phyloP scores from a whole-genome alignment of 2,329 filamentous ascomycete genomes.

The Beauveria pseudobassiana region DNA sequence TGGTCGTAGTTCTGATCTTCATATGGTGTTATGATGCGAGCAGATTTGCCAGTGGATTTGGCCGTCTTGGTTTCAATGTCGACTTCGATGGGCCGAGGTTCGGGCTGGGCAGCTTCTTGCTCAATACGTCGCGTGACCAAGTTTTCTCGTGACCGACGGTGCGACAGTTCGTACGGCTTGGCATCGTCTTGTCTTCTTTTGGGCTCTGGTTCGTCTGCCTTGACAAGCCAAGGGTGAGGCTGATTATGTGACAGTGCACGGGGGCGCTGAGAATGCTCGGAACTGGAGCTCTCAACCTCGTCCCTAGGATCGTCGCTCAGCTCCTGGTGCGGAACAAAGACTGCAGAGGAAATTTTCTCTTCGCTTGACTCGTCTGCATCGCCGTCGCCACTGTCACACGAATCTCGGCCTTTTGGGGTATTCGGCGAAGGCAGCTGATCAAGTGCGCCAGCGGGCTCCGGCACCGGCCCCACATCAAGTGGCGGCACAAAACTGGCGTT shows the following conservation, averaged over 20 bases:
- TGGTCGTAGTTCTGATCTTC: conserved; percentile 45
- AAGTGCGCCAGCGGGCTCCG: background rate
- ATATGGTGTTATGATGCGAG: conserved; percentile 33
- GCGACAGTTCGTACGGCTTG: conserved; percentile 11
- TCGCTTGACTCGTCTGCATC: conserved; percentile 60
- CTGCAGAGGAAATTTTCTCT: conserved; percentile 80
- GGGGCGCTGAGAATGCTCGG: conserved; percentile 40
- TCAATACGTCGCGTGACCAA: background rate
- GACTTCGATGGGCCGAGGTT: conserved; percentile 35
- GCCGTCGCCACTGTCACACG: conserved; percentile 26
- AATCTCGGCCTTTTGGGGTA: conserved; percentile 31
- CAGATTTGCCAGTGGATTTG: conserved; percentile 23
- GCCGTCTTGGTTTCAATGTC: conserved; percentile 32
- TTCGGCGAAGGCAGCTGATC: conserved; percentile 26
- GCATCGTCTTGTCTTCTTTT: conserved; percentile 22
- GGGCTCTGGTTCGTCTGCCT: conserved; percentile 43
- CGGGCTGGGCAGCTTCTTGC: conserved; percentile 14
- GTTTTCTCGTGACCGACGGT: conserved; percentile 10
- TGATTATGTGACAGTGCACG: conserved; percentile 34
- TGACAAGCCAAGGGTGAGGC: conserved; percentile 48
- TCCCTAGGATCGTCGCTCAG: conserved; percentile 28
- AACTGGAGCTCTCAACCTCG: conserved; percentile 24
- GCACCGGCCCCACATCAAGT: conserved; percentile 6
- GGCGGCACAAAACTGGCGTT: conserved; percentile 3
- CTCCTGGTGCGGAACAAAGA: conserved; percentile 71